Evolutionary conservation across 768 basidiomycete species (phyloP).

Genomic region (Leucosporidium scottii): DNA sequence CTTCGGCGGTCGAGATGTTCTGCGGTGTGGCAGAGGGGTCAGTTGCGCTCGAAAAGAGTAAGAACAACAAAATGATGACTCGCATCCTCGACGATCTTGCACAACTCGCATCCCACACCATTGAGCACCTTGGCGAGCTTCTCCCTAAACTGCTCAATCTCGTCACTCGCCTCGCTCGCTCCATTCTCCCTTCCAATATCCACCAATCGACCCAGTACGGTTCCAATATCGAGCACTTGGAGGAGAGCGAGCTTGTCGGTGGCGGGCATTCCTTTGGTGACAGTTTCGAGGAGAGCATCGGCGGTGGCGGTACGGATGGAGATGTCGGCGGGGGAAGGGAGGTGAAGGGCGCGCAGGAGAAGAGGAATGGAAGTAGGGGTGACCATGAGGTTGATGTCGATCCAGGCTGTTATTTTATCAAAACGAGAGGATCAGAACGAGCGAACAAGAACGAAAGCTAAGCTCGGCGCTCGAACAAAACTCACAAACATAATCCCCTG

Average conservation of each 20-base stretch:
- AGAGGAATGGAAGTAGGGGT: conserved; percentile 80
- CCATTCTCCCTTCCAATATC: conserved; percentile 53
- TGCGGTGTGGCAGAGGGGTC: background rate
- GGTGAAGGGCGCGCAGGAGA: conserved; percentile 72
- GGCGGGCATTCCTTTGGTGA: conserved; percentile 90
- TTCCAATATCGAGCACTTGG: conserved; percentile 76
- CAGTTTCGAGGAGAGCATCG: conserved; percentile 68
- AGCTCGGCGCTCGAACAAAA: conserved; percentile 34
- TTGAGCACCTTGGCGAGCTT: conserved; percentile 78
- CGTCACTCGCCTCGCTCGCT: conserved; percentile 62
- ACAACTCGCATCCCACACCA: conserved; percentile 69
- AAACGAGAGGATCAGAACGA: too few relatives aligned
- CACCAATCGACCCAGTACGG: conserved; percentile 74
- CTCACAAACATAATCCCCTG: conserved; percentile 89
- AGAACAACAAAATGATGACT: conserved; percentile 30
- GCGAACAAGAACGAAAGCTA: background rate
- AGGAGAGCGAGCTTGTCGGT: conserved; percentile 77
- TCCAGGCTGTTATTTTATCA: conserved; percentile 92
- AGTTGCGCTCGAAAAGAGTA: too few relatives aligned
- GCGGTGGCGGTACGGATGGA: conserved; percentile 77
- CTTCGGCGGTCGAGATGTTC: conserved; percentile 7
- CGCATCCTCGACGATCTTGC: conserved; percentile 73
- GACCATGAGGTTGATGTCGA: conserved; percentile 92
- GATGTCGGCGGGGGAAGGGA: conserved; percentile 51
- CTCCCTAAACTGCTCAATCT: conserved; percentile 81